Evolutionary conservation across 306 rosid genomes (phyloP), one percentile per base, ranked within the genome.

Genomic region (Malus sylvestris): DNA sequence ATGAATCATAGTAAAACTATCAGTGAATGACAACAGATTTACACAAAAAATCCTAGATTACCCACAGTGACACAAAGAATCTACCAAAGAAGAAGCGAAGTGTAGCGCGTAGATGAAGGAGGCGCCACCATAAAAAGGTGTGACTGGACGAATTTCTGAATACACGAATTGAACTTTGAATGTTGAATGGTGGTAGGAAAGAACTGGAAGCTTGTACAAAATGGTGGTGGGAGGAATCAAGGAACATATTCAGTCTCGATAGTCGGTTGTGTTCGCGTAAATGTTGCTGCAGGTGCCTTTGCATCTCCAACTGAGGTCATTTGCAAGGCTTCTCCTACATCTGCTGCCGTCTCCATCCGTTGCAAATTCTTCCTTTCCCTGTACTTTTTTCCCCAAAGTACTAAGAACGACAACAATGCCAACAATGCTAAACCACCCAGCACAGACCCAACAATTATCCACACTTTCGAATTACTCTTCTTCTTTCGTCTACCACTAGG

Each of bases 181-280:
- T 85, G 35, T 49, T 77, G 87, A 83, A 73, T 79, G 71, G 70
- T 38, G 60, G n/a, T 70, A 15, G 68, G 72, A 70, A 33, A 38
- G 80, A 63, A 73, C 70, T 53, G 64, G 77, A 80, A 73, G 81
- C 83, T 84, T 87, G 87, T 83, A 85, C 86, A 83, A 81, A 66
- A 86, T 79, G 77, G 67, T 79, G 77, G 67, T 67, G 65, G 25
- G 55, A 49, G 22, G 74, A 57, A 74, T 89, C 86, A 96, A 32
- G 96, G 96, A 49, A 89, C 99, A 64, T 92, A 89, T 85, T 91
- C 99, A 32, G 87, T 92, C 86, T 96, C 99, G 4, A 93, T 95
- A 32, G 86, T 79, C 4, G 99, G 99, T 75, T 93, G 98, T 30
- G 99, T 96, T 76, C 98, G 79, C 15, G 98, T 96, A 70, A 82